Percentiles rank a stretch among this genome's conserved stretches.
Conservation (phyloP, 2,329 filamentous ascomycete species). For the Hymenoscyphus occultus region DNA sequence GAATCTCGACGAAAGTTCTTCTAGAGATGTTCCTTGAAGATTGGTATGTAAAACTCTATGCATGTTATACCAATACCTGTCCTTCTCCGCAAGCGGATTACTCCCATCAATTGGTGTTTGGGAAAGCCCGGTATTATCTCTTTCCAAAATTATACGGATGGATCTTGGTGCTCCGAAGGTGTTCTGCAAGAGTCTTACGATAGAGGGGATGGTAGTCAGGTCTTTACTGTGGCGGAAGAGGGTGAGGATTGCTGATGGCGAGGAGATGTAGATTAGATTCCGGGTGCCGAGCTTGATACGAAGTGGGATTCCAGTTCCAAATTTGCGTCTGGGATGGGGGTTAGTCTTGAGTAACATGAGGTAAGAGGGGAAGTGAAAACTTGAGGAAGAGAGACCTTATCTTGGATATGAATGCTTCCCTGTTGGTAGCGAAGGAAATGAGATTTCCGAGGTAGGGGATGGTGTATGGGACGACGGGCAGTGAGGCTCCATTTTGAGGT, state of each 20-base stretch:
- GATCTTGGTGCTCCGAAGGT: slow-evolving; percentile 21
- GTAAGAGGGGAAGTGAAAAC: background rate
- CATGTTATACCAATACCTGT: slow-evolving; percentile 20
- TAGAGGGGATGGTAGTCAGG: slow-evolving; percentile 16
- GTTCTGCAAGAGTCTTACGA: slow-evolving; percentile 20
- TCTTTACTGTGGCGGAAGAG: slow-evolving; percentile 23
- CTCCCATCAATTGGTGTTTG: slow-evolving; percentile 19
- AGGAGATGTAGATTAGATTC: slow-evolving; percentile 24
- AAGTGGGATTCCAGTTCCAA: slow-evolving; percentile 21
- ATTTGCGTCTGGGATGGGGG: slow-evolving; percentile 13
- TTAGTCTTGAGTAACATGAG: background rate
- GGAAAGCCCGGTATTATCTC: slow-evolving; percentile 22
- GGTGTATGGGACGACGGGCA: slow-evolving; percentile 23
- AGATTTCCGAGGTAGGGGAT: slow-evolving; percentile 25
- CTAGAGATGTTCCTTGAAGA: slow-evolving; percentile 19
- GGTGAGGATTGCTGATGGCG: slow-evolving; percentile 18
- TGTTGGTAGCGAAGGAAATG: slow-evolving; percentile 22
- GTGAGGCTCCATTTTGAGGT: background rate
- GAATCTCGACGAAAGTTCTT: slow-evolving; percentile 18
- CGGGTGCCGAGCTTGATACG: slow-evolving; percentile 19
- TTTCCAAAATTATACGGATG: background rate
- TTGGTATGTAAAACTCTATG: slow-evolving; percentile 18
- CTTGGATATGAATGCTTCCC: slow-evolving; percentile 14
- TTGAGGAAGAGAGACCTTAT: slow-evolving; percentile 13
- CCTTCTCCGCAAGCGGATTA: slow-evolving; percentile 16